A percentile compares a stretch with the other conserved stretches of the same genome.
These are phyloP conservation scores for Fusarium sp. DNA, from an alignment of 2,329 filamentous ascomycete species.

Conservation along the genomic window DNA sequence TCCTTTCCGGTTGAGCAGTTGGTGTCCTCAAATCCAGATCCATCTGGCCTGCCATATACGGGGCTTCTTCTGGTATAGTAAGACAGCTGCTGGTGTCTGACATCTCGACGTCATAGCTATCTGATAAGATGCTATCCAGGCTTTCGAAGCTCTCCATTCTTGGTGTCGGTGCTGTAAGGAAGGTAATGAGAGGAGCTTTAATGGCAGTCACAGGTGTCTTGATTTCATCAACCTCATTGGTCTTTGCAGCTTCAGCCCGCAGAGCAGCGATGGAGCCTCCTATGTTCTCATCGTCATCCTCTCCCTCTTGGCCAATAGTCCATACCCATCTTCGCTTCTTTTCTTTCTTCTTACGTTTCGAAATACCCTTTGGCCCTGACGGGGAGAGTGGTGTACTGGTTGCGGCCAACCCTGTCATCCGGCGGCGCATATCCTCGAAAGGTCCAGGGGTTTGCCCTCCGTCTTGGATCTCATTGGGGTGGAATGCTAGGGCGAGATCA, in stretches of 20 bases:
- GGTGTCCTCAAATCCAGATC: constrained; percentile 58
- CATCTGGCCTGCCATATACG: constrained; percentile 48
- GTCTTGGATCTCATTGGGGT: constrained; percentile 67
- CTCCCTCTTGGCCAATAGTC: constrained; percentile 71
- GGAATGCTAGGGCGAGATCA: constrained; percentile 65
- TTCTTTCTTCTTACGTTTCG: constrained; percentile 67
- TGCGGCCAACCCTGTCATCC: constrained; percentile 63
- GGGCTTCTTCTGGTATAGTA: constrained; percentile 50
- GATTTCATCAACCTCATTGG: constrained; percentile 31
- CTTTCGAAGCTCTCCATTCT: constrained; percentile 56
- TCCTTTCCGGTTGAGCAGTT: constrained; percentile 44
- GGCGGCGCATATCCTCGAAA: constrained; percentile 72
- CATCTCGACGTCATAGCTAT: constrained; percentile 61
- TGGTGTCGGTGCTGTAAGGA: constrained; percentile 55
- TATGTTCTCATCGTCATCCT: constrained; percentile 59
- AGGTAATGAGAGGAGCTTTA: constrained; percentile 30
- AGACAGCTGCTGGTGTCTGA: constrained; percentile 60
- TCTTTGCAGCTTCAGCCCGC: constrained; percentile 50
- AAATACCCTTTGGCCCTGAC: constrained; percentile 58
- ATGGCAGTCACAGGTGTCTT: constrained; percentile 44
- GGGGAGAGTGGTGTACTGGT: constrained; percentile 59
- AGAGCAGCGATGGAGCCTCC: constrained; percentile 59
- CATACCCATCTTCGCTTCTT: constrained; percentile 75
- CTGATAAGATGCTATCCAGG: constrained; percentile 20
- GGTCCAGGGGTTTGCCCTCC: constrained; percentile 73